These are phyloP conservation scores for Aspergillus indologenus DNA, from an alignment of 495 filamentous ascomycete genomes.

Conservation along the genomic window DNA sequence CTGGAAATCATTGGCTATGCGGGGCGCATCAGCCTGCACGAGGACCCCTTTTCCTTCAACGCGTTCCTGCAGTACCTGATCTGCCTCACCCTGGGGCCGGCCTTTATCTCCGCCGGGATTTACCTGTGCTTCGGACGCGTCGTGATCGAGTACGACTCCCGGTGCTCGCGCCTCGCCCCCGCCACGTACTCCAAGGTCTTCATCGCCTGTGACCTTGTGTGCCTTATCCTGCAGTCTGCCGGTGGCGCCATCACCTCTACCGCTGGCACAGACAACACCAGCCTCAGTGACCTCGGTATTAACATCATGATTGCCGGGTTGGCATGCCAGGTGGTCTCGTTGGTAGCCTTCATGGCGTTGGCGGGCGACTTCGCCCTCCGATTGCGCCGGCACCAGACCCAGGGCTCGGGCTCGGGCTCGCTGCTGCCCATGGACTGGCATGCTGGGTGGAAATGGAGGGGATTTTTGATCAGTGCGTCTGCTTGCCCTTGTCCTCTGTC, in stretches of 20 bases:
- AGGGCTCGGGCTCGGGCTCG: too few relatives aligned
- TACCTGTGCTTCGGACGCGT: conserved; percentile 57
- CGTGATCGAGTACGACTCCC: conserved; percentile 46
- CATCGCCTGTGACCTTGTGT: conserved; percentile 52
- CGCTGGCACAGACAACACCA: conserved; percentile 32
- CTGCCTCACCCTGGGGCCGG: conserved; percentile 52
- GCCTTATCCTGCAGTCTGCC: conserved; percentile 53
- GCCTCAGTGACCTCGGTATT: conserved; percentile 32
- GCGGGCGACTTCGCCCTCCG: conserved; percentile 48
- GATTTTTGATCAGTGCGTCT: too few relatives aligned
- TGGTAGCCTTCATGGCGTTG: conserved; percentile 51
- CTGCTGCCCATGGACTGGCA: too few relatives aligned
- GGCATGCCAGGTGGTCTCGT: conserved; percentile 49
- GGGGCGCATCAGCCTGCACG: conserved; percentile 27
- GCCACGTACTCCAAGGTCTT: conserved; percentile 53
- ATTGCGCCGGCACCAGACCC: conserved; percentile 32
- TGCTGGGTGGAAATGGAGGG: too few relatives aligned
- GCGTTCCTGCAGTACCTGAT: conserved; percentile 45
- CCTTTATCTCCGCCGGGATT: conserved; percentile 56
- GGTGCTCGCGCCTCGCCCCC: conserved; percentile 47
- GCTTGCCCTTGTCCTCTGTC: too few relatives aligned
- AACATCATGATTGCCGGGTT: conserved; percentile 56
- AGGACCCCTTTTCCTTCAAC: conserved; percentile 33
- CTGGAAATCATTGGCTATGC: conserved; percentile 39
- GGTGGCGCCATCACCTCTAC: conserved; percentile 54